Base-by-base conservation (phyloP, 805 yeast genomes). In the Metschnikowia orientalis region DNA sequence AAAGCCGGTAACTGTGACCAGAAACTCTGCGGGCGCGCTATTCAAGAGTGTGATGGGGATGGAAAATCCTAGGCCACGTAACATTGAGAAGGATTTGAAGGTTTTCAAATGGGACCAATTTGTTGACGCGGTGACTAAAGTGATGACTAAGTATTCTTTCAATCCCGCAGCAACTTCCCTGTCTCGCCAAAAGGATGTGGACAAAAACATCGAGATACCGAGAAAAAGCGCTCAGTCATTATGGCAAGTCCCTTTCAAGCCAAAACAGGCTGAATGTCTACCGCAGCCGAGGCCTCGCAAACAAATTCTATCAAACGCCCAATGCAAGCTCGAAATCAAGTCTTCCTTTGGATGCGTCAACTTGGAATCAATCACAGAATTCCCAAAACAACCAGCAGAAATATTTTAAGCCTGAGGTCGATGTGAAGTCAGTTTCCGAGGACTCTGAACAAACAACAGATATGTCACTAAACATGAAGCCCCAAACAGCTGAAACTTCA, bases 71-170 rank as follows among this genome's bases (percentile, higher is more conserved):
- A 64, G 75, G 42, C 87, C 87, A 4, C 59, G 87, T 25, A 78
- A 77, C 42, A 80, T 80, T 27, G 86, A 77, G 45, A 80, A 80
- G 51, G 83, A 79, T 49, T 71, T 80, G 39, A 80, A 80, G 49
- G 84, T 80, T 4, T 75, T 80, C 46, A 61, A 63, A 16, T 80
- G 87, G 87, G 47, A 51, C 13, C 63, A 67, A 26, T 55, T 80
- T 16, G 69, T 61, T 23, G 63, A 57, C 18, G 86, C 86, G 0
- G 48, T 79, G 31, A 53, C 58, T 16, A 78, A 75, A 47, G 80
- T 80, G 9, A 63, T 77, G 20, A 60, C 77, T 20, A 80, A 80
- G 53, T 80, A 80, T 48, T 56, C 67, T 9, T 40, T 40, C 12
- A 48, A 47, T 27, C 46, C 49, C 5, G 42, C 37, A n/a, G 24